A percentile compares a stretch with the other conserved stretches of the same genome.
phyloP scores from a whole-genome alignment of 163 green algal genomes.

The Volvox carteri region DNA sequence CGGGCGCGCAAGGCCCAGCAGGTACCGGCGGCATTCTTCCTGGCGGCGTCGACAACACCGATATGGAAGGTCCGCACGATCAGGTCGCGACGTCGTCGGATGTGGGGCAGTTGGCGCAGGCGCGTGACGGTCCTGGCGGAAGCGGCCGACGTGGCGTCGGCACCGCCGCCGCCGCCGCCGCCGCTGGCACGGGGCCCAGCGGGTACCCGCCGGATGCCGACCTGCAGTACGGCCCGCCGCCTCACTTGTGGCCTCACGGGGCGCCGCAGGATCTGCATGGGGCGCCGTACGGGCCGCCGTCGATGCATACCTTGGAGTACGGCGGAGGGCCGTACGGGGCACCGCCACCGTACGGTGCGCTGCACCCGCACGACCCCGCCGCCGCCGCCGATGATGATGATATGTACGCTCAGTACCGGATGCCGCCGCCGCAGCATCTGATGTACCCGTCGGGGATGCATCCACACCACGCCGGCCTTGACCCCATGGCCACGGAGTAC shows the following conservation, averaged over 20 bases:
- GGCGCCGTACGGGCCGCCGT: neutral
- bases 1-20: no score
- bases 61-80: conserved; percentile 20
- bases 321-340: conserved; percentile 9
- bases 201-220: neutral
- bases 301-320: neutral
- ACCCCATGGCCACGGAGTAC: conserved; percentile 5
- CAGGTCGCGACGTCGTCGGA: conserved; percentile 35
- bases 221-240: neutral
- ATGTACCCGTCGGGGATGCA: conserved; percentile 19
- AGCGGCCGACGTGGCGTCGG: neutral
- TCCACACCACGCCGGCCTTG: conserved; percentile 10
- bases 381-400: conserved; percentile 12
- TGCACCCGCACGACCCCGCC: conserved; percentile 17
- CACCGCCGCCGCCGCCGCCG: neutral
- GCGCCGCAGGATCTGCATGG: conserved; percentile 19
- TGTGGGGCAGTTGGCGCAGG: neutral
- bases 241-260: neutral
- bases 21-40: neutral
- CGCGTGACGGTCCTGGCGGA: conserved; percentile 14
- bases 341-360: neutral
- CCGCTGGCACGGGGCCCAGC: neutral
- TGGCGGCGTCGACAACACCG: neutral
- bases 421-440: neutral
- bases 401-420: conserved; percentile 18